phyloP scores from a whole-genome alignment of 768 basidiomycete species.

The Galerina sulciceps region DNA sequence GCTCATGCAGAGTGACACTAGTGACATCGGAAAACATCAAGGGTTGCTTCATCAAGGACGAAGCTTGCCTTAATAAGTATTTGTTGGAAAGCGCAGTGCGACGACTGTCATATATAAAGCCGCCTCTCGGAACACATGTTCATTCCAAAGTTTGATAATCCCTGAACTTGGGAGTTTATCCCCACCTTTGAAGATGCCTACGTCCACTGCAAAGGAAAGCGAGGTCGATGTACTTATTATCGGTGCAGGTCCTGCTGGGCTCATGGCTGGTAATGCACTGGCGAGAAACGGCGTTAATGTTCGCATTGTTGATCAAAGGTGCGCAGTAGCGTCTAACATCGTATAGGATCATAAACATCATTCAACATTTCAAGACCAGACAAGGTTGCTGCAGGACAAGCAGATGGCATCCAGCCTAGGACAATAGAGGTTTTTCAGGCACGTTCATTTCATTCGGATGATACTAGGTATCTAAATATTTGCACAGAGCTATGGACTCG shows the following conservation, averaged over 20 bases:
- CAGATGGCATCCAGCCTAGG: constrained; percentile 63
- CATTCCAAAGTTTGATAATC: not conserved
- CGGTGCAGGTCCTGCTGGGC: constrained; percentile 63
- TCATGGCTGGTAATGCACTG: constrained; percentile 74
- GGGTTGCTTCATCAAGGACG: constrained; percentile 3
- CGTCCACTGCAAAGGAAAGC: constrained; percentile 9
- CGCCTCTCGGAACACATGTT: not conserved
- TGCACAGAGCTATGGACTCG: constrained; percentile 75
- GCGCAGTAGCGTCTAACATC: constrained; percentile 3
- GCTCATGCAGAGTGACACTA: not conserved
- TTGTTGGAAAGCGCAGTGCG: not conserved
- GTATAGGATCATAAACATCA: not conserved
- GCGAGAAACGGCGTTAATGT: constrained; percentile 60
- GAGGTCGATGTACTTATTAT: constrained; percentile 63
- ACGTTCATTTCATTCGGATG: not conserved
- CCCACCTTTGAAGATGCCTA: constrained; percentile 4
- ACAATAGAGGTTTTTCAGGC: constrained; percentile 62
- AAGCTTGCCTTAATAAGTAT: constrained; percentile 6
- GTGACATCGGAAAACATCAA: constrained; percentile 1
- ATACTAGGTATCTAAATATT: not conserved
- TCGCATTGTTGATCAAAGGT: constrained; percentile 65
- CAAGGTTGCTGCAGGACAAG: constrained; percentile 57
- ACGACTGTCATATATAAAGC: not conserved
- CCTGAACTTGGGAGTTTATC: not conserved
- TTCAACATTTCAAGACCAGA: constrained; percentile 38